These are phyloP conservation scores for Aspergillus carbonarius DNA, from an alignment of 2,329 filamentous ascomycete genomes.

Conservation along the genomic window DNA sequence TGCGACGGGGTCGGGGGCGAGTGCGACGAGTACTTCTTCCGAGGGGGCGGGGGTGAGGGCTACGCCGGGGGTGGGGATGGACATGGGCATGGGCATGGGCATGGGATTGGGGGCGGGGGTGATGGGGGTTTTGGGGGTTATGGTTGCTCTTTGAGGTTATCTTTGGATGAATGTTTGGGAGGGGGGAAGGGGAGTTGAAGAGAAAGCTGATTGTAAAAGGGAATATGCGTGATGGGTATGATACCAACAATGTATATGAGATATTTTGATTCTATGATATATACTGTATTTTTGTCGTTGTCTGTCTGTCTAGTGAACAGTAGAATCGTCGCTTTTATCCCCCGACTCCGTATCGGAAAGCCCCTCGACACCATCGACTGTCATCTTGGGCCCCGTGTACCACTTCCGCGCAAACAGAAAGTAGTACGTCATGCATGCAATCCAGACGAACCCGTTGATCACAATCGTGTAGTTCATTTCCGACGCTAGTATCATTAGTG, in stretches of 20 bases:
- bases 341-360: background rate
- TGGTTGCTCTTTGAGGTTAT: conserved; percentile 29
- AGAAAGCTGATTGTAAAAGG: background rate
- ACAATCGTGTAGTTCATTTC: conserved; percentile 65
- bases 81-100: too few species aligned
- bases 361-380: conserved; percentile 40
- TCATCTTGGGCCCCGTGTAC: conserved; percentile 62
- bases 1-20: conserved; percentile 6
- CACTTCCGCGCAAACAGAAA: conserved; percentile 58
- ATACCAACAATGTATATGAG: background rate
- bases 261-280: background rate
- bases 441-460: conserved; percentile 61
- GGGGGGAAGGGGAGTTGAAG: background rate
- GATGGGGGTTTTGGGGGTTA: conserved; percentile 30
- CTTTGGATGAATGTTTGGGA: background rate
- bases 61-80: conserved; percentile 9
- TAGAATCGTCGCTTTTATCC: background rate
- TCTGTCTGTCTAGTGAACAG: too few species aligned
- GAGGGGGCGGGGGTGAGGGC: conserved; percentile 23
- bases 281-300: background rate
- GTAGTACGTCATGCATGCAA: conserved; percentile 57
- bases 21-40: conserved; percentile 12
- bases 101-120: conserved; percentile 20
- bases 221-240: background rate
- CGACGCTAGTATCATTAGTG: conserved; percentile 30